These are phyloP conservation scores for Zygosaccharomyces pseudobailii DNA, from an alignment of 1,139 yeast species.

Conservation along the genomic window DNA sequence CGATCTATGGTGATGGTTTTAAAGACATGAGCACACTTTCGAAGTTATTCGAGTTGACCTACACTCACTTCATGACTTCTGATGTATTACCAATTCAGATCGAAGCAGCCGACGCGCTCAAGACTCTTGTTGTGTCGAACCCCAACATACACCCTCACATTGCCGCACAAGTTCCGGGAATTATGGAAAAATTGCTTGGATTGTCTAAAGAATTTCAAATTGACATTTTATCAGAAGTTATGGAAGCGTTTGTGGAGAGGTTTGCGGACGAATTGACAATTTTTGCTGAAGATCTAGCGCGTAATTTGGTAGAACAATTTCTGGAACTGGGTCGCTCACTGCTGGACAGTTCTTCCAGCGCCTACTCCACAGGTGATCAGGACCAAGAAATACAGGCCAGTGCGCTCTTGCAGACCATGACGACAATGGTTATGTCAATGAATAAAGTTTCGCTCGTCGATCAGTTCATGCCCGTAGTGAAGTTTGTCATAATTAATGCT, in stretches of 20 bases:
- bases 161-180: conserved; percentile 65
- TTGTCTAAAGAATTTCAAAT: conserved; percentile 79
- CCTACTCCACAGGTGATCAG: conserved; percentile 45
- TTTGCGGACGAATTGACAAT: conserved; percentile 88
- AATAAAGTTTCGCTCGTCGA: conserved; percentile 73
- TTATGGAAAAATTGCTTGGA: conserved; percentile 74
- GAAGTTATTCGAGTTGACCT: conserved; percentile 57
- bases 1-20: conserved; percentile 55
- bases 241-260: conserved; percentile 91
- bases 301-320: conserved; percentile 73
- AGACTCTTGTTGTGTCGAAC: conserved; percentile 64
- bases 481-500: conserved; percentile 57
- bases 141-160: conserved; percentile 63
- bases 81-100: conserved; percentile 69
- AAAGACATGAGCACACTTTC: conserved; percentile 50
- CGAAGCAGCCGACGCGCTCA: conserved; percentile 84
- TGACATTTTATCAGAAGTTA: conserved; percentile 80
- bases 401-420: conserved; percentile 82
- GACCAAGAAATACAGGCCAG: conserved; percentile 88
- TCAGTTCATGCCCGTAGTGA: conserved; percentile 67
- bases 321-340: conserved; percentile 65
- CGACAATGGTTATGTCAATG: conserved; percentile 78
- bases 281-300: conserved; percentile 81
- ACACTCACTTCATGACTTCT: conserved; percentile 34
- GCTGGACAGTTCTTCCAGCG: conserved; percentile 44